A percentile compares a stretch with the other conserved stretches of the same genome.
These are phyloP conservation scores for Fremontodendron californicum DNA, from an alignment of 345 rosid species.

Conservation along the genomic window DNA sequence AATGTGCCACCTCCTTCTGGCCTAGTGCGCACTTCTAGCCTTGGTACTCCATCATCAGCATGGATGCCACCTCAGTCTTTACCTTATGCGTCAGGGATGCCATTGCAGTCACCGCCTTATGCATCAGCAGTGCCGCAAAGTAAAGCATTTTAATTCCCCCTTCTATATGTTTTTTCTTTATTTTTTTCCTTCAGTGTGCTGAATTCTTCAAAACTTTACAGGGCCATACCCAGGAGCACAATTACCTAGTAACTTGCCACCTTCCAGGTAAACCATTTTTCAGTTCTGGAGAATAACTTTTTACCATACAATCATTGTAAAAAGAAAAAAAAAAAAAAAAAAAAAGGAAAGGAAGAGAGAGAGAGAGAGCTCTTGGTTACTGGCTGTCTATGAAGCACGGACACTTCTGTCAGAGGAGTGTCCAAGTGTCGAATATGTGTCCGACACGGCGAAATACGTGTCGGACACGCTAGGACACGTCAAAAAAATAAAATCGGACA, in stretches of 20 bases:
- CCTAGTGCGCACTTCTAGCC: conserved; percentile 37
- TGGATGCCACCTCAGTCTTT: conserved; percentile 48
- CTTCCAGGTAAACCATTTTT: conserved; percentile 49
- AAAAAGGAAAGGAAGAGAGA: not conserved
- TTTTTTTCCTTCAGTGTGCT: conserved; percentile 10
- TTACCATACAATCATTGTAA: not conserved
- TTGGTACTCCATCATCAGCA: conserved; percentile 38
- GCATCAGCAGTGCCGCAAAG: conserved; percentile 59
- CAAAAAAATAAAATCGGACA: too few species aligned
- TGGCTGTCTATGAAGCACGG: too few species aligned
- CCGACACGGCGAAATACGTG: too few species aligned
- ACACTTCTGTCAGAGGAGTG: too few species aligned
- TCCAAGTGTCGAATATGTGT: too few species aligned
- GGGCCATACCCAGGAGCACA: conserved; percentile 58
- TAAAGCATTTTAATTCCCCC: conserved; percentile 22
- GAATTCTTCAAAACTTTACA: conserved; percentile 31
- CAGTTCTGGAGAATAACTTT: not conserved
- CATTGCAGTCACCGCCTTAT: conserved; percentile 38
- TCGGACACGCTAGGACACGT: too few species aligned
- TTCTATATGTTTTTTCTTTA: not conserved
- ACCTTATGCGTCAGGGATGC: conserved; percentile 36
- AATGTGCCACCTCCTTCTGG: conserved; percentile 44
- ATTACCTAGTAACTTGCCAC: conserved; percentile 40
- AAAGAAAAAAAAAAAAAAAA: not conserved
- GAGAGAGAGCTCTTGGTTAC: not conserved